Evolutionary conservation across 495 filamentous ascomycete species (phyloP), one percentile per base, ranked within the genome.

Genomic region (Hapsidospora chrysogenum): DNA sequence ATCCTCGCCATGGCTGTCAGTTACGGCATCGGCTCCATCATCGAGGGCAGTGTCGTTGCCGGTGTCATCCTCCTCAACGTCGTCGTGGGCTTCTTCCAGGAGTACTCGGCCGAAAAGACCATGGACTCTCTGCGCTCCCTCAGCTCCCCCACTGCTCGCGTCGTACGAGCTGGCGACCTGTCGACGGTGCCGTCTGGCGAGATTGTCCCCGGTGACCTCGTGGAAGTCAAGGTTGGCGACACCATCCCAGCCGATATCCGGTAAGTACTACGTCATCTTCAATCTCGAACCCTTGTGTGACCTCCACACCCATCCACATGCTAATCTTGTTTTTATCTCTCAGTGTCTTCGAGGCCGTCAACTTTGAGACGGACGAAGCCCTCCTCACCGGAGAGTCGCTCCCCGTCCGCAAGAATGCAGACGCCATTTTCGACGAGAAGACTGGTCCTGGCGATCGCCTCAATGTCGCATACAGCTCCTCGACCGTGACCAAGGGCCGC

Each of bases 191-290:
- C 70, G 7, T 42, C 44, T 9, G 50, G 48, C 16, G 68, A 73
- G 36, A 57, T 73, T 29, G 71, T 78, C 3, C 70, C 66, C 4
- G 74, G 74, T 14, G 73, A 78, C 15, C 35, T 52, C 43, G 64
- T 81, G 10, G 70, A 82, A 34, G 45, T 87, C 20, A 83, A 82
- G 62, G 77, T 76, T 35, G 81, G 81, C 9, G 81, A 85, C 43
- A 82, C 77, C 3, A 63, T 85, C 5, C 81, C 81, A 2, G 81
- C 81, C 11, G 81, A 85, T 49, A 37, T 58, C 37, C 42, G 57
- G 52, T 56, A 49, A 8, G 37, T 29, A 7, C 15, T n/a, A 21
- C 14, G 16, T 15, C 22, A 8, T 28, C 20, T 29, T 16, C 32
- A 25, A 7, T 4, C 9, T 14, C 17, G 27, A 11, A 11, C 10